Evolutionary conservation across 768 basidiomycete genomes (phyloP), one percentile per base, ranked within the genome.

Genomic region (Boletus speciosus): DNA sequence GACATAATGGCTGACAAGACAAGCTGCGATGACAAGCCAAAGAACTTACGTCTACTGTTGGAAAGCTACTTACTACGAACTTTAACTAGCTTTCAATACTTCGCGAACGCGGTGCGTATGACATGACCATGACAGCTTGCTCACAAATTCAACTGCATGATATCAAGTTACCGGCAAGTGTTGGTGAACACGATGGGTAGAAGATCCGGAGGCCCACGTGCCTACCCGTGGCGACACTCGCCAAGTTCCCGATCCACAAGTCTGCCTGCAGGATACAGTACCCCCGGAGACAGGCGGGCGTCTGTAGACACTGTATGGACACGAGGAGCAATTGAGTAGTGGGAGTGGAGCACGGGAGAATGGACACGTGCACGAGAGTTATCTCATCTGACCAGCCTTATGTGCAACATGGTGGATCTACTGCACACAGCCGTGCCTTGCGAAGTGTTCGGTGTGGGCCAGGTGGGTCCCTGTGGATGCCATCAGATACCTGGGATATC

Each of bases 171-270:
- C 62, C 55, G 56, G 34, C 6, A 51, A 59, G 54, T 31, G 44
- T 31, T 49, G 55, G 45, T 51, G 32, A 53, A 58, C 59, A 61
- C 56, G 65, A 55, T 55, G 58, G 16, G 37, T 23, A 42, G 51
- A 59, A 57, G 64, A 67, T 67, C 64, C 65, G 65, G 42, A 45
- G 47, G 59, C 46, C 62, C 19, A 19, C 19, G 41, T 65, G 59
- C 45, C 2, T 15, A 29, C 47, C 55, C 43, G 31, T 64, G 51
- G 45, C 50, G 37, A n/a, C 19, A 23, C 39, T 41, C 34, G 56
- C 21, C 32, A 49, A 21, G 46, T 52, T 49, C 51, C 44, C 44
- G 44, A 51, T 51, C 58, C 59, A 57, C 55, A 56, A 64, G 65
- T 55, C 48, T 64, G 61, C 63, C 56, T 65, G 63, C 65, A 64